A percentile compares a stretch with the other conserved stretches of the same genome.
Conservation (phyloP, 73 alveolate genomes). For the Paramecium sexaurelia region DNA sequence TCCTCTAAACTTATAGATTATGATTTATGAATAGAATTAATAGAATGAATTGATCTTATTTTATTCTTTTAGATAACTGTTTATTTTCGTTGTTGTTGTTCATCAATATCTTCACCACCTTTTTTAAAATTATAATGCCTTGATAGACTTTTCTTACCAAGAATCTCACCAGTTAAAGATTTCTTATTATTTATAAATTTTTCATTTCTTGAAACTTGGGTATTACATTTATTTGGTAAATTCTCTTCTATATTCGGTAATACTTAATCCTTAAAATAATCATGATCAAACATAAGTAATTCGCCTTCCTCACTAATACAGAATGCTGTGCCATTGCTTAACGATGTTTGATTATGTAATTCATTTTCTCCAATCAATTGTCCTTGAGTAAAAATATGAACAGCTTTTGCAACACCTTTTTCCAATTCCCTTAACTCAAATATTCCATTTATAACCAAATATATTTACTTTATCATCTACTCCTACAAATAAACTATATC, state of each 20-base stretch:
- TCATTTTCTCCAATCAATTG: conserved; percentile 23
- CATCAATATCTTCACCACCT: background rate
- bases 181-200: background rate
- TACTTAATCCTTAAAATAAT: background rate
- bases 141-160: background rate
- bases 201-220: background rate
- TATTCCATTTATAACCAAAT: conserved; percentile 29
- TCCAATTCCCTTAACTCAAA: conserved; percentile 31
- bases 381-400: background rate
- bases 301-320: conserved; percentile 40
- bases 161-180: background rate
- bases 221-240: background rate
- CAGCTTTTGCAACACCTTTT: conserved; percentile 11
- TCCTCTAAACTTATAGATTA: background rate
- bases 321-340: background rate
- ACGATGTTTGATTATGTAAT: background rate
- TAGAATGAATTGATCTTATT: background rate
- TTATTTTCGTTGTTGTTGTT: background rate
- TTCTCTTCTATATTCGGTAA: background rate
- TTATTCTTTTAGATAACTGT: background rate
- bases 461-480: background rate
- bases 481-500: conserved; percentile 9
- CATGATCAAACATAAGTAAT: background rate
- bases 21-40: background rate
- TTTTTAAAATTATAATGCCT: background rate